phyloP scores from a whole-genome alignment of 768 basidiomycete species.

The Tylopilus subfusipes region DNA sequence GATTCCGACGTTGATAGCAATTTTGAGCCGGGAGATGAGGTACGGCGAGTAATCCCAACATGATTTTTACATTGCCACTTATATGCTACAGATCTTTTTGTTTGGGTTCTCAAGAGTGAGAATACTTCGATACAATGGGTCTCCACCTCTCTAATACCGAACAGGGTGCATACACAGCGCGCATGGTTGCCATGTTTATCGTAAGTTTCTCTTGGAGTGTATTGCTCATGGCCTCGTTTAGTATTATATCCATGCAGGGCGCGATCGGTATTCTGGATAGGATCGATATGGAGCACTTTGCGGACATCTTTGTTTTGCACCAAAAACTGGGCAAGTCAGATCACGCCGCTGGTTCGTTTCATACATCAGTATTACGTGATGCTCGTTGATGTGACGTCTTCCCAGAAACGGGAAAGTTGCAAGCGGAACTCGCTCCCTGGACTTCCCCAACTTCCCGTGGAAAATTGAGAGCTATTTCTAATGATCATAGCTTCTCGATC shows the following conservation, averaged over 20 bases:
- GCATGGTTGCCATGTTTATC: slow-evolving; percentile 67
- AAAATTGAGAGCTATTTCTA: slow-evolving; percentile 46
- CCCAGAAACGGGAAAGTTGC: slow-evolving; percentile 38
- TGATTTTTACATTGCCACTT: background rate
- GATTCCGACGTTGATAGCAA: slow-evolving; percentile 43
- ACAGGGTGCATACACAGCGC: slow-evolving; percentile 72
- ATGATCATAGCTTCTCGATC: slow-evolving; percentile 50
- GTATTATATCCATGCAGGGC: slow-evolving; percentile 40
- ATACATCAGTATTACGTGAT: background rate
- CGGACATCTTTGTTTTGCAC: slow-evolving; percentile 55
- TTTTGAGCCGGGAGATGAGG: slow-evolving; percentile 72
- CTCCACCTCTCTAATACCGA: slow-evolving; percentile 4
- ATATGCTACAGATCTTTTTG: slow-evolving; percentile 56
- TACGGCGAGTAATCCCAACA: slow-evolving; percentile 21
- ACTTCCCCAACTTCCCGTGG: slow-evolving; percentile 51
- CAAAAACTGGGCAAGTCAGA: slow-evolving; percentile 58
- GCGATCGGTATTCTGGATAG: slow-evolving; percentile 67
- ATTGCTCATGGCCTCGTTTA: background rate
- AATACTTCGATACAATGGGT: background rate
- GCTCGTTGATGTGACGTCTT: background rate
- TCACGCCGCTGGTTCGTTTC: slow-evolving; percentile 40
- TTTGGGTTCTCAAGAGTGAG: slow-evolving; percentile 74
- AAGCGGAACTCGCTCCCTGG: slow-evolving; percentile 51
- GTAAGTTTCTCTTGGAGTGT: background rate
- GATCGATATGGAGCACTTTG: slow-evolving; percentile 70